phyloP scores from a whole-genome alignment of 768 basidiomycete genomes.

The Grammothele lineata region DNA sequence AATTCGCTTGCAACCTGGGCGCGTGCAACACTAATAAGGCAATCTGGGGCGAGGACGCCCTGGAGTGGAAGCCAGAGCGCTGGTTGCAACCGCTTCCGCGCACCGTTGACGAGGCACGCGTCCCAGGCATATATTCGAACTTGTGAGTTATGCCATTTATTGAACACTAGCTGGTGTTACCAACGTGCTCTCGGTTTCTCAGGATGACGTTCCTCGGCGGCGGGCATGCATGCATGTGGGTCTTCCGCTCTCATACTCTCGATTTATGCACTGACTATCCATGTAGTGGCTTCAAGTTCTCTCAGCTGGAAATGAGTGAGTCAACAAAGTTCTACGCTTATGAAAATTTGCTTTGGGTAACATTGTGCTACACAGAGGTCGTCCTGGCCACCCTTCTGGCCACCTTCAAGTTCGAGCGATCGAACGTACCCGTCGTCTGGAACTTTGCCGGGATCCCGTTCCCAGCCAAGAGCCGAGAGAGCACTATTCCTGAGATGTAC shows the following conservation, averaged over 20 bases:
- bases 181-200: neutral
- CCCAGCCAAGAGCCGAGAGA: too few relatives aligned
- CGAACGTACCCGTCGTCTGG: neutral
- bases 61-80: constrained; percentile 19
- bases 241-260: neutral
- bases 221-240: constrained; percentile 9
- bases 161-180: neutral
- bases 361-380: too few relatives aligned
- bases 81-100: constrained; percentile 13
- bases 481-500: too few relatives aligned
- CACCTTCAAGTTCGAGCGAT: neutral
- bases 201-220: constrained; percentile 15
- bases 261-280: neutral
- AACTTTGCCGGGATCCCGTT: too few relatives aligned
- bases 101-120: constrained; percentile 3
- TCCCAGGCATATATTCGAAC: constrained; percentile 11
- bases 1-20: constrained; percentile 16
- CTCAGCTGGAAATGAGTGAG: constrained; percentile 36
- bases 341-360: too few relatives aligned
- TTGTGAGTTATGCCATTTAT: neutral
- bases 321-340: too few relatives aligned
- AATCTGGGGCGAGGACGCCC: constrained; percentile 21
- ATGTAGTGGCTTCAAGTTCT: constrained; percentile 39
- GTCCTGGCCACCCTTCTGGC: too few relatives aligned
- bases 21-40: constrained; percentile 18